Base-by-base conservation (phyloP, 116 monocot species). In the Cymodocea nodosa region DNA sequence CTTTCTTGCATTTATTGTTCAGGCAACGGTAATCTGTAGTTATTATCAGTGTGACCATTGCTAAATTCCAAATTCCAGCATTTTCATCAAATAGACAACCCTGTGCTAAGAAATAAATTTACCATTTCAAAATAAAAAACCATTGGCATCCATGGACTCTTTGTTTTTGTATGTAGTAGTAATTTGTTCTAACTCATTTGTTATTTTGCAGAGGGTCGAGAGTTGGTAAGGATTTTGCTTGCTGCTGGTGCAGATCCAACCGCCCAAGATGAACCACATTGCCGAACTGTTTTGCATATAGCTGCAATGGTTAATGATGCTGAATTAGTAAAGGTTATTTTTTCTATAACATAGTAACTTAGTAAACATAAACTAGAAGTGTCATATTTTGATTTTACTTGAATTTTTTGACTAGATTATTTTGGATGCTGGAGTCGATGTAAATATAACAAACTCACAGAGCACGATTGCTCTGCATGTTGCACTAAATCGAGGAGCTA, bases 241-340 rank as follows among this genome's bases (percentile, higher is more conserved):
- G 73, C 77, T 70, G 86, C 92, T 79, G 99, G 99, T 66, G 99
- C 92, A 59, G 92, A 99, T 85, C 79, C 99, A 54, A 83, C 82
- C 52, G 82, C 86, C 24, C 86, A 92, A 84, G 89, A 99, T 81
- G 85, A 80, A 63, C 55, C 65, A 60, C 82, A 92, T 78, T 87
- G 75, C 62, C 80, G 99, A 68, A 92, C 99, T 14, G 84, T 79
- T 51, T 73, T 99, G 64, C 99, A 99, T 77, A 99, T 75, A 73
- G 99, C 92, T 34, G 89, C 87, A 14, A 89, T 92, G 92, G 82
- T 92, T 63, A 92, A 99, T 79, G 99, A 99, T 78, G 82, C 84
- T 50, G 83, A 89, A 58, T 72, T 99, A 36, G 70, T 99, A 30
- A 86, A 92, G 81, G 99, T 99, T 13, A 53, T 10, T 48, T 36